Base-by-base conservation (phyloP, 805 yeast species). In the Spathaspora sp. region DNA sequence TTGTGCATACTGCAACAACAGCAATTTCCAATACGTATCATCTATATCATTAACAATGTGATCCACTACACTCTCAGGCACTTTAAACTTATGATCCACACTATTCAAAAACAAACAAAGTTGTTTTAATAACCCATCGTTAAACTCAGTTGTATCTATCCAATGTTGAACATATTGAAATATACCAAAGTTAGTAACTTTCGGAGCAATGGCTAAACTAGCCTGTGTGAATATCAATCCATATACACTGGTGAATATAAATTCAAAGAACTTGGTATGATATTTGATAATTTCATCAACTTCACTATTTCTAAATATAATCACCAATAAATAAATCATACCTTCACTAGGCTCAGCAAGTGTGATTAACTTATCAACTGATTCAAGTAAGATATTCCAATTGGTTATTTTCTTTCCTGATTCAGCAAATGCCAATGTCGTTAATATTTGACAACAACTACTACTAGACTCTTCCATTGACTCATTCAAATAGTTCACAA, bases 351-450 rank as follows among this genome's bases (percentile, higher is more conserved):
- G 49, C 42, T 23, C 60, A 17, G 10, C 59, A 43, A 19, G 17
- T 31, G 12, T 40, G 10, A 68, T 47, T 28, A 75, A 55, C 4
- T 50, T 47, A 5, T 60, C 56, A 2, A 68, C 55, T 9, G 62
- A 53, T 5, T 53, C 45, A 12, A 67, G 50, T 2, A 74, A 46
- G 2, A 57, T 53, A 2, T 52, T 49, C 93, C 93, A 87, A 55
- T 75, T 67, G 1, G 73, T 60, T 3, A 86, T 76, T 59, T 83
- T 85, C 53, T 67, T 78, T 59, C 94, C 94, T 46, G 89, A 82
- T 53, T 86, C 92, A 2, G 88, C 83, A 65, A 85, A 87, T 0
- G 77, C 63, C 47, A 86, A 61, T 39, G 52, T 44, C 44, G 55
- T 18, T 44, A 50, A 23, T 53, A 47, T 17, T 52, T 50, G 43